phyloP scores from a whole-genome alignment of 441 rosid genomes.

The Aquilaria agallochum region DNA sequence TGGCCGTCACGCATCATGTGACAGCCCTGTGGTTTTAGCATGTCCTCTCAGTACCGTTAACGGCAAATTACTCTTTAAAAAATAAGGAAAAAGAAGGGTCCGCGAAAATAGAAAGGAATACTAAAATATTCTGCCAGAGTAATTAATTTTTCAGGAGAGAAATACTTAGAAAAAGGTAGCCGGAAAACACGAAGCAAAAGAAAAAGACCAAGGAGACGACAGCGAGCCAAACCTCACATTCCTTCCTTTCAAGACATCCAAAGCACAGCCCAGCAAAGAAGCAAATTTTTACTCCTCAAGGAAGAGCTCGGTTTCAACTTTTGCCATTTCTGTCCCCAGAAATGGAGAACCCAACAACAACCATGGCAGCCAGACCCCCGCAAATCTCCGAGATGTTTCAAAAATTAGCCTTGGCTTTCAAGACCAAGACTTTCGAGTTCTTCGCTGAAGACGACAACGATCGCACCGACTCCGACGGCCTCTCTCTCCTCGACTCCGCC shows the following conservation, averaged over 20 bases:
- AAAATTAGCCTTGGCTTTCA: conserved; percentile 86
- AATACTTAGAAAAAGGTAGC: background rate
- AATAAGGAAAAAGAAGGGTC: background rate
- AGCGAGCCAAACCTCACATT: conserved; percentile 21
- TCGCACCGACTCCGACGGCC: conserved; percentile 39
- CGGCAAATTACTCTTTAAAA: conserved; percentile 11
- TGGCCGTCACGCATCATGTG: too few species aligned
- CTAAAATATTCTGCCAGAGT: background rate
- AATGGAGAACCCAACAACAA: conserved; percentile 29
- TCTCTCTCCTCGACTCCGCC: conserved; percentile 72
- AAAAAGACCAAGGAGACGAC: conserved; percentile 6
- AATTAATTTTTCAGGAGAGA: conserved; percentile 8
- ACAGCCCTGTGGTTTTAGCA: conserved; percentile 7
- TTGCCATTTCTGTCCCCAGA: conserved; percentile 31
- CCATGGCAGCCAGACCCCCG: conserved; percentile 43
- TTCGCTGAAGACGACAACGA: conserved; percentile 58
- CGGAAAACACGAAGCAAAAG: background rate
- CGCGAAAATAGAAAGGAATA: background rate
- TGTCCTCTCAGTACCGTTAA: conserved; percentile 38
- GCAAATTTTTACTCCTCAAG: conserved; percentile 8
- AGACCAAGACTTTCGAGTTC: conserved; percentile 83
- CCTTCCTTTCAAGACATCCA: conserved; percentile 74
- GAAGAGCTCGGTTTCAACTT: conserved; percentile 1
- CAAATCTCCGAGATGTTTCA: conserved; percentile 89
- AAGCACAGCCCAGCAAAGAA: conserved; percentile 30